phyloP scores from a whole-genome alignment of 176 grass and related monocot species.

The Ananas comosus region DNA sequence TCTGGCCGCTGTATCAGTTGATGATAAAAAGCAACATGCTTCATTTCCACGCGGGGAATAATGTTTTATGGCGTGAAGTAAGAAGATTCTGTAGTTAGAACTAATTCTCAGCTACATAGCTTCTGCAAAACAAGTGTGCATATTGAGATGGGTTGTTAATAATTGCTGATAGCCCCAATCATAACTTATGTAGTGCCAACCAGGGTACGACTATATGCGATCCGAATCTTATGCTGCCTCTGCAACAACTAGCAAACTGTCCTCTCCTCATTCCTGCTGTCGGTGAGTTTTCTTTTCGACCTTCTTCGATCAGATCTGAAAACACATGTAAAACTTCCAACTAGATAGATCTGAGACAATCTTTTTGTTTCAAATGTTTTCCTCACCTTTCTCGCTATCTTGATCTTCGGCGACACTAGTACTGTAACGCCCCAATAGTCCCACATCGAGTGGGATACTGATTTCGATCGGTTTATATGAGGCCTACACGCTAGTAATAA shows the following conservation, averaged over 20 bases:
- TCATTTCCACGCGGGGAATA: too few relatives aligned
- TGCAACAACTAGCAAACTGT: neutral
- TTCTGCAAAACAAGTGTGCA: neutral
- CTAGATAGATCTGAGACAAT: neutral
- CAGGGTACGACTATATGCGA: neutral
- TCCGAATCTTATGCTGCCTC: neutral
- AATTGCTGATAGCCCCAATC: neutral
- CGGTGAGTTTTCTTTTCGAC: neutral
- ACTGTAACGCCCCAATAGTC: too few relatives aligned
- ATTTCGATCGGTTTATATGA: too few relatives aligned
- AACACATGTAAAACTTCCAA: neutral
- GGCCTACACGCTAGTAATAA: too few relatives aligned
- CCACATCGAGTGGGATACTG: too few relatives aligned
- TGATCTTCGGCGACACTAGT: neutral
- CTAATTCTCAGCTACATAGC: neutral
- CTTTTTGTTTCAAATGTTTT: neutral
- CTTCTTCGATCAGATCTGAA: neutral
- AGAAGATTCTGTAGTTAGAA: neutral
- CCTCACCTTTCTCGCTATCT: neutral
- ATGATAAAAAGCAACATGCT: too few relatives aligned
- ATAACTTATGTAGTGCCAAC: conserved; percentile 1
- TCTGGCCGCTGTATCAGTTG: too few relatives aligned
- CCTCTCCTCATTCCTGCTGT: neutral
- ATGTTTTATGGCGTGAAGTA: too few relatives aligned
- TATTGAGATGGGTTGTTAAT: neutral